Conservation (phyloP, 495 filamentous ascomycete genomes). For the Penicillium lividum region DNA sequence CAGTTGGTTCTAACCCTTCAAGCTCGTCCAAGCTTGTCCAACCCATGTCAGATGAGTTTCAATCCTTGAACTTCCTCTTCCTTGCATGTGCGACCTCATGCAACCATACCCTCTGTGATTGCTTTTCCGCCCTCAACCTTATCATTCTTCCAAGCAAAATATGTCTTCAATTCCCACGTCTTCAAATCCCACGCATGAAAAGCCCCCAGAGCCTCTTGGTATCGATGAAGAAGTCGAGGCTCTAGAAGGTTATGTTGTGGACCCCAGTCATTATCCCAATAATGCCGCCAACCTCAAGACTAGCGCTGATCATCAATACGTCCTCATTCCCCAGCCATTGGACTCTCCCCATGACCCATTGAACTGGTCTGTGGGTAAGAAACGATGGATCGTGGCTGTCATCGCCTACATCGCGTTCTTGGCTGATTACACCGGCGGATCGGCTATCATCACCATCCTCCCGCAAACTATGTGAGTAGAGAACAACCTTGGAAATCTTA, state of each 20-base stretch:
- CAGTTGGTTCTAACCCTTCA: no score
- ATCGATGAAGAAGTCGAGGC: slow-evolving; percentile 19
- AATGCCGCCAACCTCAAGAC: slow-evolving; percentile 18
- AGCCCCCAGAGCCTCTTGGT: background rate
- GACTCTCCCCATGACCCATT: slow-evolving; percentile 15
- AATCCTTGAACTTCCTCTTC: background rate
- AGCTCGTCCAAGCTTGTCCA: background rate
- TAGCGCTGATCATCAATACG: slow-evolving; percentile 10
- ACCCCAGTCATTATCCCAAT: slow-evolving; percentile 18
- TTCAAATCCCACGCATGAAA: background rate
- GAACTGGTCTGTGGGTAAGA: slow-evolving; percentile 13
- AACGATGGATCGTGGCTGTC: slow-evolving; percentile 10
- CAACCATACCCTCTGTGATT: background rate
- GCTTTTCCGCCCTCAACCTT: background rate
- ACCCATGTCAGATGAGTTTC: background rate
- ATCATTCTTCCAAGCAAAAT: background rate
- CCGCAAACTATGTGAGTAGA: slow-evolving; percentile 17
- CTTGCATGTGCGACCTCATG: background rate
- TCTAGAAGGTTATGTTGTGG: slow-evolving; percentile 19
- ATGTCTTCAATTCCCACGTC: background rate
- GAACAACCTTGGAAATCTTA: background rate
- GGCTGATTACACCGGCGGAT: slow-evolving; percentile 17
- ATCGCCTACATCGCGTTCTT: slow-evolving; percentile 18
- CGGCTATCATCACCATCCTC: slow-evolving; percentile 15
- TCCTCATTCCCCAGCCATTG: slow-evolving; percentile 20